Base-by-base conservation (phyloP, 371 early-diverging fungal species). In the Umbelopsis sp. region DNA sequence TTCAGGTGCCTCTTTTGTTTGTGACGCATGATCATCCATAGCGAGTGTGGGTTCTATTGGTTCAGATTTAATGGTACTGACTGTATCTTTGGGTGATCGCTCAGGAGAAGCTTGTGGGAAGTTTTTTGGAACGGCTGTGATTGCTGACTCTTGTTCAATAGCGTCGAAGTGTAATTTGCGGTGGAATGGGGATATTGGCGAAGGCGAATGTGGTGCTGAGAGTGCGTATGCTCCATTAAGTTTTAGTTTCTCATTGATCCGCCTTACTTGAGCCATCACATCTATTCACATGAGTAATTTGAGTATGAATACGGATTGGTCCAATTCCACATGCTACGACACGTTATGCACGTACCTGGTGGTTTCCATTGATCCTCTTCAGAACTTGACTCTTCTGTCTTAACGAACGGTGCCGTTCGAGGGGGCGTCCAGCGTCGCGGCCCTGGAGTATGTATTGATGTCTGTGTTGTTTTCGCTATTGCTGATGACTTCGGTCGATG, bases 321-420 rank as follows among this genome's bases (percentile, higher is more conserved):
- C 2, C 1, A 41, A 41, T 41, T 41, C 41, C 41, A 41, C 12
- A 10, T 41, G 10, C 12, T 3, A 11, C 12, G 25, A 4, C 24
- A 16, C 16, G 4, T 35, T 11, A 4, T 18, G 29, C 14, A 37
- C 11, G 12, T 35, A 57, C 57, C 57, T 57, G 57, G 57, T 5
- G 57, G 57, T 35, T 57, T 57, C 57, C 57, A 57, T 57, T 48
- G 48, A 0, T 57, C 57, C 35, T 57, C 57, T 18, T 57, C 57
- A 12, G 57, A 57, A 18, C 57, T 57, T 7, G 57, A 35, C 18
- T 37, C 57, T 35, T 57, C 35, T 32, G 29, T 57, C 32, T 10
- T 37, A 3, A 14, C 7, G 9, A 29, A 11, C 2, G 35, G 14
- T 5, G 8, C 3, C 4, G 35, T 57, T 14, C 32, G 57, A 11